Evolutionary conservation across 192 early-diverging fungal species (phyloP), one percentile per base, ranked within the genome.

Genomic region (Phycomyces blakesleeanus): DNA sequence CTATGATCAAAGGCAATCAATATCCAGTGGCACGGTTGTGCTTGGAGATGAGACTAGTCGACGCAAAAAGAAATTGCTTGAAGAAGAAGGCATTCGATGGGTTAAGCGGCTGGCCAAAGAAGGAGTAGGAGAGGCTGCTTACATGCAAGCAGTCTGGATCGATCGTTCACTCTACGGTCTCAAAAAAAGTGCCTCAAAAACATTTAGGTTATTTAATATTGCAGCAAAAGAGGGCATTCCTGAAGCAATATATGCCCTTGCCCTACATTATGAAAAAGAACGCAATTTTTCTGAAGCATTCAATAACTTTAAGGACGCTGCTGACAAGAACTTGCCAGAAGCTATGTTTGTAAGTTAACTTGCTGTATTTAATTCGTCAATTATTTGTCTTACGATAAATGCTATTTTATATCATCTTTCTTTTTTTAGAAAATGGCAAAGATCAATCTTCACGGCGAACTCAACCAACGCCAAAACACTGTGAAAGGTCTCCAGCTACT

Each of bases 401-500:
- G 42, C 24, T 44, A 21, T 11, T 55, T 14, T 57, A 16, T 70
- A 15, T 24, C 27, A 16, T 11, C 25, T 57, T 51, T 49, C 24
- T 44, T 27, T 61, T 18, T 38, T 14, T 76, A 91, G 87, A 87
- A 90, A 51, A 80, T 96, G 71, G 89, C 92, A 9, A 81, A 82
- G 67, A 83, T 91, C 51, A 83, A 90, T 54, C 75, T 94, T 61
- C 78, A 85, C 26, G 95, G 94, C 63, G 78, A 84, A 24, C 76
- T 95, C 50, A 75, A 80, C 62, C 87, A 89, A 64, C 71, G 78
- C 29, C 70, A 71, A 55, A 91, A 93, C 63, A 73, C 85, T 27
- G 89, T 87, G 58, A 85, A 89, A 63, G 92, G 86, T 18, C 79
- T 98, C 54, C 84, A 90, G 55, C 92, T 90, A 66, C 79, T 98